Evolutionary conservation across 306 rosid genomes (phyloP), one percentile per base, ranked within the genome.

Genomic region (Cucumis cinereus): DNA sequence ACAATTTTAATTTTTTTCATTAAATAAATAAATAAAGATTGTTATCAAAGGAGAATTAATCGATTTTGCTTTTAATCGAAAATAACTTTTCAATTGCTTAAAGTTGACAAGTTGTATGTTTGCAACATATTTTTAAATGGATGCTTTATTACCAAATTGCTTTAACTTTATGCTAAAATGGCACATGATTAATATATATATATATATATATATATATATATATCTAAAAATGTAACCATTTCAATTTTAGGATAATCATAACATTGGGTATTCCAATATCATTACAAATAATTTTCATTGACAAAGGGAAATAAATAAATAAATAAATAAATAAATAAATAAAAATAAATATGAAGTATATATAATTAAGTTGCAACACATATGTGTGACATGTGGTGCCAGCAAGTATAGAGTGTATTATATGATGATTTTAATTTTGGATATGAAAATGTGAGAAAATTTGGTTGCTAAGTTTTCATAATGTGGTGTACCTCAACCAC

Each of bases 401-500:
- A 68, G 74, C 73, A 68, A 41, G 6, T 20, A 43, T 22, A 68
- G 45, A 43, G 5, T 68, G 12, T 68, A 68, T 20, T 12, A 41
- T 12, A 41, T 68, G 56, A 68, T 40, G 54, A 38, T 57, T 79
- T 75, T 35, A 79, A 71, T 40, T 71, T 43, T 68, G 35, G 38
- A 70, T 80, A 40, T 67, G 24, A 12, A 47, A 70, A 24, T 28
- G 84, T 76, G 57, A 15, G 14, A 81, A 38, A 73, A 66, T 84
- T 81, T 69, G 52, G 83, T 79, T 79, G 77, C 22, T 30, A 40
- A 80, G 88, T 82, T 86, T 83, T 74, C 78, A 84, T 87, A 82
- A 84, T 76, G 81, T 23, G 70, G 87, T 64, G 57, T 68, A 68
- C 83, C 87, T 82, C 85, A 86, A 81, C 86, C 72, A 78, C 88